phyloP scores from a whole-genome alignment of 192 early-diverging fungal genomes.

The Oehlia diaphana region DNA sequence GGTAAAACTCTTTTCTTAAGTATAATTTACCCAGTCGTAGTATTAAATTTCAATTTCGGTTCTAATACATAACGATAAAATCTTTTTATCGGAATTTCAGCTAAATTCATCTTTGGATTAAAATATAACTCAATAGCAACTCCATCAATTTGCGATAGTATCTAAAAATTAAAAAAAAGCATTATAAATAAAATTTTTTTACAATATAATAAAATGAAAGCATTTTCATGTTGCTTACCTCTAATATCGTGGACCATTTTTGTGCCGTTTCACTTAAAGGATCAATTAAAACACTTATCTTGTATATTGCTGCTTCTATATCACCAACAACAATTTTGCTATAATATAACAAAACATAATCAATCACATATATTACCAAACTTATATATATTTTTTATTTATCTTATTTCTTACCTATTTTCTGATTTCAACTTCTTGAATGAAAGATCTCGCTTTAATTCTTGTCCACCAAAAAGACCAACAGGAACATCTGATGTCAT shows the following conservation, averaged over 20 bases:
- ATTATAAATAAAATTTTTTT: background rate
- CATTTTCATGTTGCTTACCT: slow-evolving; percentile 35
- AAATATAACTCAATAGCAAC: slow-evolving; percentile 70
- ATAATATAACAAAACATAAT: slow-evolving; percentile 21
- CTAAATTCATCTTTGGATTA: slow-evolving; percentile 53
- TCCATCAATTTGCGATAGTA: slow-evolving; percentile 60
- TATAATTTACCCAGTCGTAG: slow-evolving; percentile 33
- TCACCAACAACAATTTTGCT: slow-evolving; percentile 33
- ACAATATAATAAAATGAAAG: background rate
- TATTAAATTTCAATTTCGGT: slow-evolving; percentile 64
- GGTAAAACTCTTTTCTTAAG: background rate
- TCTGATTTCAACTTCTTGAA: background rate
- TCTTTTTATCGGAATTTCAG: slow-evolving; percentile 76
- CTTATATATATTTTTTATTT: too few relatives aligned
- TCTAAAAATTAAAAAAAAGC: slow-evolving; percentile 31
- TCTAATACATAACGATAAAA: slow-evolving; percentile 90
- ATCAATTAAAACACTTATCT: slow-evolving; percentile 65
- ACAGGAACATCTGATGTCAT: slow-evolving; percentile 20
- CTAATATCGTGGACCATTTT: slow-evolving; percentile 72
- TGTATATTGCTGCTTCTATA: slow-evolving; percentile 34
- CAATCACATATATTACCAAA: background rate
- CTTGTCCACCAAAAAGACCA: background rate
- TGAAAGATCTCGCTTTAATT: slow-evolving; percentile 11
- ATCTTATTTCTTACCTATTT: background rate
- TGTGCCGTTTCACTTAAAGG: slow-evolving; percentile 81